Base-by-base conservation (phyloP, 306 rosid species). In the Abrus precatorius region DNA sequence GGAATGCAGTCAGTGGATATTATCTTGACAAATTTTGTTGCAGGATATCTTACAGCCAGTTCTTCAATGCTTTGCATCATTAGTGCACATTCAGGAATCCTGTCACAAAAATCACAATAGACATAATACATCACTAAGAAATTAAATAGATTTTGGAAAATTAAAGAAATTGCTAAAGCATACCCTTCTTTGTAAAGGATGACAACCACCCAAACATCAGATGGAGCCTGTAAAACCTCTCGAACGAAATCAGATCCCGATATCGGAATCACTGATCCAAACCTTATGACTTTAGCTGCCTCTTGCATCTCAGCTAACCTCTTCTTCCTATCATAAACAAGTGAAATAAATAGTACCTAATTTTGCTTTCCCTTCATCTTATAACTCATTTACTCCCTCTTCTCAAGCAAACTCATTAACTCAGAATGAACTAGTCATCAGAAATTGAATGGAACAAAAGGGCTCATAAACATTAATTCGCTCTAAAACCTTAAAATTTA, bases 141-240 rank as follows among this genome's bases (percentile, higher is more conserved):
- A n/a, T n/a, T 20, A 50, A 36, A 12, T 7, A 44, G 50, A 56
- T 11, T 45, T 33, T 36, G 43, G 30, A 34, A 1, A 4, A 34
- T 30, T 43, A 7, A 63, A 53, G 27, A 20, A 69, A 20, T 59
- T 20, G 38, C 55, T 9, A 45, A 77, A 63, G 48, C 55, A 76
- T 91, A 93, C 97, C 98, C 98, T 57, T 95, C 98, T 82, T 95
- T 95, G 87, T 93, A 91, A 53, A 95, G 98, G 82, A 93, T 70
- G 45, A 95, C 99, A 64, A 95, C 99, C 77, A 95, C 99, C 99
- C 99, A 93, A 78, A 95, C 97, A 80, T 95, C 99, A 69, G 99
- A 80, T 48, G 97, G 91, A 84, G 99, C 99, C 73, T 93, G 99
- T 0, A 97, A 95, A 74, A 95, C 99, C 88, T 95, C 99, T 20